A percentile compares a stretch with the other conserved stretches of the same genome.
Conservation (phyloP, 441 rosid genomes). For the Arabidopsis lyrata region DNA sequence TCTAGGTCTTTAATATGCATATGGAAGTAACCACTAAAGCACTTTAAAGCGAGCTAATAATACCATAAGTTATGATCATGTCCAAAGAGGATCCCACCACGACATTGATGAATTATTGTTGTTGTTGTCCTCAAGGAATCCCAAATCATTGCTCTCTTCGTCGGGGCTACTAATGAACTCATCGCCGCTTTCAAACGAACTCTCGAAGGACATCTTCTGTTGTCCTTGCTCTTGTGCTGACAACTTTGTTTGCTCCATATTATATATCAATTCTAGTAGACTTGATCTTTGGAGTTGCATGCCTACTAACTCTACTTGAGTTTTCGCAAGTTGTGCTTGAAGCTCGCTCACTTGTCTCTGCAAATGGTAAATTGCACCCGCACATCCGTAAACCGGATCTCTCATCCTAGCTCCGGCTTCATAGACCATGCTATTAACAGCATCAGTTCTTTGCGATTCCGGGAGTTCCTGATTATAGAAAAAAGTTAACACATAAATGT, state of each 20-base stretch:
- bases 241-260: constrained; percentile 49
- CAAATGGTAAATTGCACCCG: constrained; percentile 76
- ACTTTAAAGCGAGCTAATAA: constrained; percentile 42
- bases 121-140: constrained; percentile 63
- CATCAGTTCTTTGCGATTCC: constrained; percentile 71
- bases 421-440: constrained; percentile 83
- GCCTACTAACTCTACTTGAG: constrained; percentile 67
- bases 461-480: constrained; percentile 61
- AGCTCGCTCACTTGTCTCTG: constrained; percentile 75
- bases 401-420: constrained; percentile 75
- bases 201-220: constrained; percentile 41
- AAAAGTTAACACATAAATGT: not conserved
- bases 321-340: constrained; percentile 72
- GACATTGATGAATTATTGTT: constrained; percentile 45
- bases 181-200: constrained; percentile 50
- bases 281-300: constrained; percentile 68
- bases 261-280: constrained; percentile 55
- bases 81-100: constrained; percentile 81
- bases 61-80: constrained; percentile 52
- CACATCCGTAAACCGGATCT: constrained; percentile 78
- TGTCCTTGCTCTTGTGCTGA: constrained; percentile 44
- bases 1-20: constrained; percentile 40
- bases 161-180: constrained; percentile 54
- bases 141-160: constrained; percentile 52
- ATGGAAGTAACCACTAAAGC: constrained; percentile 49